These are phyloP conservation scores for Candida caryicola DNA, from an alignment of 805 yeast genomes.

Conservation along the genomic window DNA sequence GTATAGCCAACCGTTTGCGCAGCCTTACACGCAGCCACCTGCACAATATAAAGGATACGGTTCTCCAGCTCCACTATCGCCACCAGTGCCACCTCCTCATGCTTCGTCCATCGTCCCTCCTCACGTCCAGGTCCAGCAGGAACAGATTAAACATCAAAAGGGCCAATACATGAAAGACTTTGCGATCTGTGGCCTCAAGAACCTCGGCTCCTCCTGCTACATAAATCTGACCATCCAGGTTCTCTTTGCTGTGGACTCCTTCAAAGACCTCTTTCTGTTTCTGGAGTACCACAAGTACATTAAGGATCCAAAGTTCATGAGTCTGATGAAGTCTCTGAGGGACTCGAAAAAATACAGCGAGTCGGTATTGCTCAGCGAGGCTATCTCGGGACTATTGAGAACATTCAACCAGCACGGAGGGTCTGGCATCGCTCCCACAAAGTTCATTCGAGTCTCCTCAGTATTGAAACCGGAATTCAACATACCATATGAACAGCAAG, in stretches of 20 bases:
- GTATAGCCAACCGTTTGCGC: neutral
- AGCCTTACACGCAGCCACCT: neutral
- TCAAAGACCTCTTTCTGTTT: slow-evolving; percentile 49
- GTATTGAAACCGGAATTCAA: slow-evolving; percentile 60
- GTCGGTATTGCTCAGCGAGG: slow-evolving; percentile 41
- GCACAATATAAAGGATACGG: neutral
- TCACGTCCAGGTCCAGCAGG: slow-evolving; percentile 24
- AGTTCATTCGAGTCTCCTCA: slow-evolving; percentile 53
- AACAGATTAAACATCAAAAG: slow-evolving; percentile 13
- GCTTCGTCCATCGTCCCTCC: slow-evolving; percentile 20
- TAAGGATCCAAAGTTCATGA: slow-evolving; percentile 29
- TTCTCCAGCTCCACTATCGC: neutral
- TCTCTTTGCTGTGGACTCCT: slow-evolving; percentile 51
- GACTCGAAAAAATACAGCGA: slow-evolving; percentile 11
- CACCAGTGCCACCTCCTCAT: slow-evolving; percentile 3
- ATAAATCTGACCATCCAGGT: slow-evolving; percentile 74
- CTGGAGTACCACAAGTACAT: slow-evolving; percentile 43
- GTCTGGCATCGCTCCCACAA: slow-evolving; percentile 60
- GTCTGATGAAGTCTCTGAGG: slow-evolving; percentile 20
- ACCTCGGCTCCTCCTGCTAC: slow-evolving; percentile 73
- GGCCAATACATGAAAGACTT: slow-evolving; percentile 33
- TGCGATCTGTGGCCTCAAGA: slow-evolving; percentile 60
- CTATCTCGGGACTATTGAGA: slow-evolving; percentile 52
- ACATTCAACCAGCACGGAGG: slow-evolving; percentile 60
- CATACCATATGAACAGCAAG: slow-evolving; percentile 77